These are phyloP conservation scores for Aspergillus sp. DNA, from an alignment of 2,329 filamentous ascomycete genomes.

Conservation along the genomic window DNA sequence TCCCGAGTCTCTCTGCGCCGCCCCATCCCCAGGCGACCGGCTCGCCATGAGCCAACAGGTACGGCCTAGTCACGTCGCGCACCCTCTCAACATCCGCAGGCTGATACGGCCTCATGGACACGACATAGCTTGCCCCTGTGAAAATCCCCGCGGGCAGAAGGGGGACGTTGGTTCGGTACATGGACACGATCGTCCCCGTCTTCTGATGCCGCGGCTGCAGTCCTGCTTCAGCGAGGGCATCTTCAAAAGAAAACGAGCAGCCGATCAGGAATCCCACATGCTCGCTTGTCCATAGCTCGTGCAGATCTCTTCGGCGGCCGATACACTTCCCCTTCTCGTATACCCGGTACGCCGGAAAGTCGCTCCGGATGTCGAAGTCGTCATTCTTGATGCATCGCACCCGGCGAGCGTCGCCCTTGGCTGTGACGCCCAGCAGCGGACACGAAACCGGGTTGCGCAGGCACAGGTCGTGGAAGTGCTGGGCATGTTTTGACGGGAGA, in stretches of 20 bases:
- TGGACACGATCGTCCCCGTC: constrained; percentile 46
- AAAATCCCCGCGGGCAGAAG: constrained; percentile 53
- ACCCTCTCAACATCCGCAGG: constrained; percentile 43
- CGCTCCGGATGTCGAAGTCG: constrained; percentile 48
- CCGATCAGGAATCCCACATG: constrained; percentile 56
- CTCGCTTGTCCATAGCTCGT: constrained; percentile 45
- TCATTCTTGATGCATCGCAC: constrained; percentile 14
- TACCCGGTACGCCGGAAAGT: constrained; percentile 50
- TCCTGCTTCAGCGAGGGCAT: constrained; percentile 43
- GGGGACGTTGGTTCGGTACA: constrained; percentile 52
- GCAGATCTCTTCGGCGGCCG: constrained; percentile 36
- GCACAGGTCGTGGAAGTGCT: constrained; percentile 51
- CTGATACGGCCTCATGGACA: constrained; percentile 55
- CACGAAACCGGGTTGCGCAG: constrained; percentile 54
- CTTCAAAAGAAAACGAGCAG: constrained; percentile 56
- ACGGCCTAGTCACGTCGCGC: constrained; percentile 47
- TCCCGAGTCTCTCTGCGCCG: constrained; percentile 43
- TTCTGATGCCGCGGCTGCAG: constrained; percentile 44
- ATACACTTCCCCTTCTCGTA: constrained; percentile 43
- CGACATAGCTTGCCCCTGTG: constrained; percentile 45
- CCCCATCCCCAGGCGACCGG: constrained; percentile 58
- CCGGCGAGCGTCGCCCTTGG: constrained; percentile 28
- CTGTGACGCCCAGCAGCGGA: constrained; percentile 46
- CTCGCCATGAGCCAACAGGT: constrained; percentile 52
- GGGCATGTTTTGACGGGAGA: constrained; percentile 47